Base-by-base conservation (phyloP, 2,329 filamentous ascomycete genomes). In the Epichloe baconii region DNA sequence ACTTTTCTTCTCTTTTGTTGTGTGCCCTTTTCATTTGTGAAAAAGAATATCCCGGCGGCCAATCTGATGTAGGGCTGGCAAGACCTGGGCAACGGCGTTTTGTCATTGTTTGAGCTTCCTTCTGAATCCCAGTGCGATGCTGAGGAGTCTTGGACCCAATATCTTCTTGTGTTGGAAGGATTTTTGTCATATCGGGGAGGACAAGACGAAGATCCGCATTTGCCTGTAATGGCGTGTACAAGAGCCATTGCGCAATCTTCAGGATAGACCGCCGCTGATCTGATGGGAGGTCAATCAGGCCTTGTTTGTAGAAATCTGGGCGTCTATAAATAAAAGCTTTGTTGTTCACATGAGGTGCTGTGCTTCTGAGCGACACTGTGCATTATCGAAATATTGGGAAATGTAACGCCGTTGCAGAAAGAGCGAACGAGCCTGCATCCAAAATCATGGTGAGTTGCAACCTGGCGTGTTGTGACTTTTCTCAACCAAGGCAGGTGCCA, bases 71-170 rank as follows among this genome's bases (percentile, higher is more conserved):
- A 23, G 12, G 41, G 36, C 31, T 46, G 46, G 50, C 50, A 46
- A 44, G 47, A 48, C 42, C 49, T 50, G 48, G 50, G 50, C 46
- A 50, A 48, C 36, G 54, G 55, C 54, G 52, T 53, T 54, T 54
- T 50, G 26, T 46, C 48, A 40, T 48, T 44, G 53, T 50, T 47
- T 38, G 43, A 38, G 42, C 40, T 54, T 44, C 8, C 12, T 50
- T 50, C 41, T 26, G 37, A 48, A 35, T 34, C 8, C n/a, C 26
- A 44, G 26, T 65, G 64, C 61, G 58, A 58, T 63, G 61, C 61
- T 62, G 59, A 66, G 61, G 67, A 72, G 70, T 72, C 70, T 73
- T 71, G 61, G 71, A 74, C 70, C 69, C 70, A 62, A 64, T 62
- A 63, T 64, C 62, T 19, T 49, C 31, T 37, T 44, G 14, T 23